These are phyloP conservation scores for Bassia scoparia DNA, from an alignment of 148 eudicot genomes.

Conservation along the genomic window DNA sequence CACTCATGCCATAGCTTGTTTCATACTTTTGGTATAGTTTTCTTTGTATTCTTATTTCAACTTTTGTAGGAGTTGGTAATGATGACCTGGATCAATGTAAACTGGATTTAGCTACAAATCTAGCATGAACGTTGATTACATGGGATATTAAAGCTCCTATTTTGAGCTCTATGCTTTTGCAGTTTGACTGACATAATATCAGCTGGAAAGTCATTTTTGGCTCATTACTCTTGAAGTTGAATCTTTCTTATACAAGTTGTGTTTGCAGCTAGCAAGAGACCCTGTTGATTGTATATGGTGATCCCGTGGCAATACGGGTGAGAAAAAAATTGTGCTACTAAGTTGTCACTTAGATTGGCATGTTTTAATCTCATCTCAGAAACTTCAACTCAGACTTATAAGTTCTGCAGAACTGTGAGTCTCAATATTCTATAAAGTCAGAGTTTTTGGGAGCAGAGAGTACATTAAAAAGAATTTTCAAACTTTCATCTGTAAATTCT, in stretches of 20 bases:
- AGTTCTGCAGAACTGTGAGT: not conserved
- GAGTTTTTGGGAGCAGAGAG: not conserved
- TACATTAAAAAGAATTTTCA: not conserved
- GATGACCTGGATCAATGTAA: not conserved
- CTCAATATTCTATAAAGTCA: not conserved
- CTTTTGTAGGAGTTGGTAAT: not conserved
- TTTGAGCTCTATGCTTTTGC: not conserved
- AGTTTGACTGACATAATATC: slow-evolving; percentile 46
- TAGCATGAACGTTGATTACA: not conserved
- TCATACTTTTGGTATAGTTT: slow-evolving; percentile 58
- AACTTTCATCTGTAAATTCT: not conserved
- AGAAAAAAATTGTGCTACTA: slow-evolving; percentile 20
- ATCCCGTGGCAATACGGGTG: slow-evolving; percentile 43
- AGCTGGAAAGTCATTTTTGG: slow-evolving; percentile 1
- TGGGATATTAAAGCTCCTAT: not conserved
- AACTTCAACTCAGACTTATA: not conserved
- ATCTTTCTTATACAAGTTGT: slow-evolving; percentile 1
- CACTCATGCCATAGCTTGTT: slow-evolving; percentile 55
- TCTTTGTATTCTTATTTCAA: not conserved
- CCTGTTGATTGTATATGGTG: slow-evolving; percentile 38
- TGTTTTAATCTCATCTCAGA: not conserved
- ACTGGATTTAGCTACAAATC: not conserved
- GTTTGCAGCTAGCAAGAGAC: slow-evolving; percentile 54
- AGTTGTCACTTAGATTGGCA: not conserved
- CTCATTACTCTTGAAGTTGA: not conserved